phyloP scores from a whole-genome alignment of 139 green algal species.

The Chlorella sorokiniana region DNA sequence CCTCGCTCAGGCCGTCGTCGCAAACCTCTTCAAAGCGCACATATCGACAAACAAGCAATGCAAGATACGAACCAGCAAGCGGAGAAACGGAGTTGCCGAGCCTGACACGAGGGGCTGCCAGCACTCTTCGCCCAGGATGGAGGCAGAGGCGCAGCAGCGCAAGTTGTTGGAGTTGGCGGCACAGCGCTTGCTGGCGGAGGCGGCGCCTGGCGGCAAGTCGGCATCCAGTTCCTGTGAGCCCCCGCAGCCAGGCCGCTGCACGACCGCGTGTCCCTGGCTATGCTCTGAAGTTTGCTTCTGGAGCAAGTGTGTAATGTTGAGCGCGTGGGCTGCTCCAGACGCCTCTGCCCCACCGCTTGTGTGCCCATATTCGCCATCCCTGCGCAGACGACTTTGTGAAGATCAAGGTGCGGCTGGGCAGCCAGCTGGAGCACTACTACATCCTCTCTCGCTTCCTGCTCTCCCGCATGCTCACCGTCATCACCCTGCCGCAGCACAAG shows the following conservation, averaged over 20 bases:
- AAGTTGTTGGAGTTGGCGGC: background rate
- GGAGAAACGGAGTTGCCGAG: too few relatives aligned
- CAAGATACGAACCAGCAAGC: too few relatives aligned
- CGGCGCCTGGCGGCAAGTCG: background rate
- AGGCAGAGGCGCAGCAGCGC: background rate
- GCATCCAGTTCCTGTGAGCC: background rate
- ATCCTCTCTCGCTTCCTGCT: slow-evolving; percentile 93
- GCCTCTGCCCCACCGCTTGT: background rate
- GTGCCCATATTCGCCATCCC: background rate
- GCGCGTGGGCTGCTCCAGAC: too few relatives aligned
- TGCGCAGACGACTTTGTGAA: slow-evolving; percentile 78
- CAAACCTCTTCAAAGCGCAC: too few relatives aligned
- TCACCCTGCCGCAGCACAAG: slow-evolving; percentile 81
- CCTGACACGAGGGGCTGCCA: too few relatives aligned
- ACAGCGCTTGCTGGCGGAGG: background rate
- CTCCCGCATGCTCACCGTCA: slow-evolving; percentile 89
- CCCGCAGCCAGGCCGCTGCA: too few relatives aligned
- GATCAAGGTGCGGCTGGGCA: slow-evolving; percentile 84
- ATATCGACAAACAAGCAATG: too few relatives aligned
- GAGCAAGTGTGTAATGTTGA: too few relatives aligned
- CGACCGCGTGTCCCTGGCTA: too few relatives aligned
- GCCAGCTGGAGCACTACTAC: slow-evolving; percentile 85
- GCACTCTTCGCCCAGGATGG: too few relatives aligned
- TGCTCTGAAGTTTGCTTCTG: background rate
- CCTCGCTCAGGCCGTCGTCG: too few relatives aligned